Base-by-base conservation (phyloP, 192 early-diverging fungal species). In the Linnemannia hyalina region DNA sequence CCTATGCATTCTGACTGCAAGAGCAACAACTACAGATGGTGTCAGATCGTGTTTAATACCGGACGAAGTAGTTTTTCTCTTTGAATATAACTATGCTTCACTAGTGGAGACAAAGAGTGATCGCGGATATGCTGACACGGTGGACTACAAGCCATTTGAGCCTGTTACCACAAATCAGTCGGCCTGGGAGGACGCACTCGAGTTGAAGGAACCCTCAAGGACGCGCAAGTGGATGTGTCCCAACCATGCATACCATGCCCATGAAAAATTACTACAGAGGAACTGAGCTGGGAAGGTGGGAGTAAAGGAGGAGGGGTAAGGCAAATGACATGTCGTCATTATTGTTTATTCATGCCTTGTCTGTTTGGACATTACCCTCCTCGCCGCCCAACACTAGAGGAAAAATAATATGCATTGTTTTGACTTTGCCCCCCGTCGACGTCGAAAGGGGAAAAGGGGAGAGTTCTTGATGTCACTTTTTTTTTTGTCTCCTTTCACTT, bases 191-290 rank as follows among this genome's bases (percentile, higher is more conserved):
- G 88, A 88, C 52, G 81, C 83, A 46, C 57, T 80, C 32, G n/a
- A n/a, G n/a, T n/a, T n/a, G n/a, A n/a, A n/a, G n/a, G n/a, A n/a
- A n/a, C 90, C 91, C 9, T 82, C 83, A 38, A 55, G 44, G 3
- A 60, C 78, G 16, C 88, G 82, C 41, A 90, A 88, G 60, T 91
- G 91, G 91, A 91, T 90, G 85, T 92, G 91, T 49, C 90, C 91
- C 4, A 90, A 89, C 15, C 91, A 91, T 75, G 73, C 60, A 15
- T 83, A 88, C 52, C 86, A 83, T 49, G 72, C 77, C 1, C 54
- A 71, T 70, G 16, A 54, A 29, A 40, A 40, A 40, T 40, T 1
- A 6, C 42, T 46, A 10, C 23, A 22, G 44, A 65, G 11, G 60
- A 68, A 46, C 22, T 35, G 36, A 15, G n/a, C 10, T 35, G 11